Base-by-base conservation (phyloP, 495 filamentous ascomycete genomes). In the Penicillium angulare region DNA sequence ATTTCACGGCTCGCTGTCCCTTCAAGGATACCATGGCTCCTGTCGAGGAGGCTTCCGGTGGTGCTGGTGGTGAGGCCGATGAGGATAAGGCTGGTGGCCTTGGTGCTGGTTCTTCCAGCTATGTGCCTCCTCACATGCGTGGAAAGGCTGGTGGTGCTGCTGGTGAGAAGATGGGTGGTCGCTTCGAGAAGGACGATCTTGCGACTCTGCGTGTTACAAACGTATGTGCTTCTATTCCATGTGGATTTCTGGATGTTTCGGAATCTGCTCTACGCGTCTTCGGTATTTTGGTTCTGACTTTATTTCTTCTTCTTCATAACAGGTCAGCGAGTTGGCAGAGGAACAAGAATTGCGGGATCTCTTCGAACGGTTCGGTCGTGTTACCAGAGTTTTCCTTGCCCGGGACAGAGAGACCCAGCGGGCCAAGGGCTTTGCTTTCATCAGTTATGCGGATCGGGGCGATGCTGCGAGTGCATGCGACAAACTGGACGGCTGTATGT, bases 401-500 rank as follows among this genome's bases (percentile, higher is more conserved):
- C 96, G 96, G 77, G 95, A 98, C 72, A 78, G 93, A 66, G 95
- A 97, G 41, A 97, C 95, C 27, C 86, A 88, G 48, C 65, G 90
- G 57, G 93, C 95, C 45, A 98, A 98, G 81, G 93, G 93, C 36
- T 98, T 97, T 63, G 93, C 93, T 15, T 98, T 98, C 68, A 95
- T 98, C 75, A 95, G 88, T 68, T 98, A 91, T 70, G 85, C 84
- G 42, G 93, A 97, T 56, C 81, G 92, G 56, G 69, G 74, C 50
- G 95, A 98, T 72, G 93, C 93, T 47, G 84, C 87, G 49, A 87
- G 84, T 72, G 93, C 93, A 7, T 96, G 92, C 73, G 86, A 88
- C 74, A 97, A 96, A 79, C 88, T 98, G 86, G 93, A 98, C 75
- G 95, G 95, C 56, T 96, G 84, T 87, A 78, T 67, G 84, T 79